Evolutionary conservation across 2,329 filamentous ascomycete genomes (phyloP).

Genomic region (Microcera coccophila): DNA sequence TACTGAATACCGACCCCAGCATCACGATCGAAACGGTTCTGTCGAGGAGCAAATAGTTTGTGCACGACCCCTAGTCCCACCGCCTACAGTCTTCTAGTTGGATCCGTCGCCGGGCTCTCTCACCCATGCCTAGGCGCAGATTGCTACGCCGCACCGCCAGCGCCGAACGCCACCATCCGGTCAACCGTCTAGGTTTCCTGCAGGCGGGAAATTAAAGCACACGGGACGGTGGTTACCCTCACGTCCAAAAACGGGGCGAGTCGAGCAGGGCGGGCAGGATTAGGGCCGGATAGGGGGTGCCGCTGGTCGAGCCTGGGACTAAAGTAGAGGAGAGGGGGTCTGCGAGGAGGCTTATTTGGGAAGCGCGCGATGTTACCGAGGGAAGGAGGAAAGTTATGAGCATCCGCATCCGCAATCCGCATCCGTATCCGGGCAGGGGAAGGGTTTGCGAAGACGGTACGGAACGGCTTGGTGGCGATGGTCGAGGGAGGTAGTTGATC

Average conservation of each 20-base stretch:
- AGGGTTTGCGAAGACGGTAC: neutral
- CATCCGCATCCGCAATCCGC: too few relatives aligned
- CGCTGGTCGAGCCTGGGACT: neutral
- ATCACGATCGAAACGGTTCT: neutral
- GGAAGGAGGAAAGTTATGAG: too few relatives aligned
- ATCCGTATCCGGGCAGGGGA: neutral
- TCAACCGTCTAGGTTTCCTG: neutral
- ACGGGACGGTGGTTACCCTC: neutral
- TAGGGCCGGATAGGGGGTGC: neutral
- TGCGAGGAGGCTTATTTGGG: neutral
- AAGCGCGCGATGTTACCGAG: neutral
- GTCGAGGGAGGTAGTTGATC: neutral
- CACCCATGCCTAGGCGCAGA: neutral
- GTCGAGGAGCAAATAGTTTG: neutral
- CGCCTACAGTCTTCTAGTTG: neutral
- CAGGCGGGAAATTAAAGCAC: neutral
- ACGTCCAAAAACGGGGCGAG: neutral
- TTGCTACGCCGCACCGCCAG: conserved; percentile 1
- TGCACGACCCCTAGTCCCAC: neutral
- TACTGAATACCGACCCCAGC: neutral
- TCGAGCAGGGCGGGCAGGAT: neutral
- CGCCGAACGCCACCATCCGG: neutral
- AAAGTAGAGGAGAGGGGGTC: too few relatives aligned
- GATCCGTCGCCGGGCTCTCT: neutral
- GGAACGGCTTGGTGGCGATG: neutral